A percentile compares a stretch with the other conserved stretches of the same genome.
Evolutionary conservation across 163 green algal genomes (phyloP).

Genomic region (Chloroidium sp.): DNA sequence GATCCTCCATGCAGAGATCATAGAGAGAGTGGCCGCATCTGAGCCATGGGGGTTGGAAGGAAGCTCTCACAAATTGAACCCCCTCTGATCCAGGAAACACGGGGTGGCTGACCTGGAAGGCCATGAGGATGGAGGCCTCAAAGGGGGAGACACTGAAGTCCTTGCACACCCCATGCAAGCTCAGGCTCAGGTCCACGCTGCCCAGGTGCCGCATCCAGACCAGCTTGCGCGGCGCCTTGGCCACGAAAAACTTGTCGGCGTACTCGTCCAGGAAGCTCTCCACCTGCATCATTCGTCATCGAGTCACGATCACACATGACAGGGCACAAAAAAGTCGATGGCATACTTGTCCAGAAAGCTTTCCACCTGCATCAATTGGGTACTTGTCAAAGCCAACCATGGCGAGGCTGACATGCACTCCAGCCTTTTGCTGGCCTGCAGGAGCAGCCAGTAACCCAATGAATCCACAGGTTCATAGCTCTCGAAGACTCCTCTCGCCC

Average conservation of each 20-base stretch:
- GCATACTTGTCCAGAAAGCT: too few species aligned
- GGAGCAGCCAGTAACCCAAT: too few species aligned
- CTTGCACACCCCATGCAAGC: constrained; percentile 19
- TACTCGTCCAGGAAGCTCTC: constrained; percentile 46
- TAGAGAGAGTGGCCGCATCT: too few species aligned
- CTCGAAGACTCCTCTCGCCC: too few species aligned
- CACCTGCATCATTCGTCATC: constrained; percentile 22
- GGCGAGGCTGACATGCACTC: too few species aligned
- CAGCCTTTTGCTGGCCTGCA: too few species aligned
- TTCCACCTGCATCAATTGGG: too few species aligned
- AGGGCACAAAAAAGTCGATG: not conserved
- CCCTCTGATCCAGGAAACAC: too few species aligned
- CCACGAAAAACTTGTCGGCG: constrained; percentile 37
- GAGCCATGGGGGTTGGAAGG: too few species aligned
- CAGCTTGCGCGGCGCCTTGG: constrained; percentile 84
- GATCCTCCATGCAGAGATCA: too few species aligned
- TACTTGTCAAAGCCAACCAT: not conserved
- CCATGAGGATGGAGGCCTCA: constrained; percentile 64
- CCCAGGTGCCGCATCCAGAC: constrained; percentile 70
- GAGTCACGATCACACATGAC: not conserved
- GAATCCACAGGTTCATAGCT: too few species aligned
- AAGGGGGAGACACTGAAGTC: constrained; percentile 31
- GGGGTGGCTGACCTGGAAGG: constrained; percentile 40
- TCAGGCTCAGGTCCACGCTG: constrained; percentile 59
- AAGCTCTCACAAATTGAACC: too few species aligned